Base-by-base conservation (phyloP, 495 filamentous ascomycete genomes). In the Penicillium cinerascens region DNA sequence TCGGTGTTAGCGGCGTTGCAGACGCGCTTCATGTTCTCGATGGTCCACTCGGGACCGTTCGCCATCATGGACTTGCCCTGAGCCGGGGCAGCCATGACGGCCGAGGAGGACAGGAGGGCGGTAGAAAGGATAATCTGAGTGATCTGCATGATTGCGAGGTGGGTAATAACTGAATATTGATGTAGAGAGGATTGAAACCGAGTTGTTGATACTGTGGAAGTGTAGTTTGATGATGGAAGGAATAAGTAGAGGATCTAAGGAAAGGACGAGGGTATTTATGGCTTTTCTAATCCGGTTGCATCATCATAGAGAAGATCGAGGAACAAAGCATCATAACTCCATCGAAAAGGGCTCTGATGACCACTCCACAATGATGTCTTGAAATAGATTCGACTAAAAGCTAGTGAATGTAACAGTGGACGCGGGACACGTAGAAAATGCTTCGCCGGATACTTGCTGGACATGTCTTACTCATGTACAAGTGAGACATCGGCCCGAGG, bases 131-230 rank as follows among this genome's bases (percentile, higher is more conserved):
- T 49, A 58, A 70, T 42, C 59, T 68, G 66, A 47, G 69, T 62
- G 70, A 78, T 55, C 45, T 80, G 75, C 79, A 82, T 82, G 46
- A 37, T 76, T 60, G 52, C 41, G 53, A 22, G n/a, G n/a, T n/a
- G n/a, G n/a, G n/a, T n/a, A n/a, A n/a, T n/a, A n/a, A n/a, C n/a
- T n/a, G n/a, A n/a, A n/a, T n/a, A n/a, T n/a, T n/a, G n/a, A n/a
- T n/a, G 27, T 58, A 36, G 47, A 42, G 18, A 16, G 47, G 20
- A 18, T 44, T 21, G 41, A 25, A 46, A 33, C 35, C 9, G 25
- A 27, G 6, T 3, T 43, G 40, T 37, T 25, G 33, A 16, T 16
- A 26, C 49, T 41, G 26, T 42, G 20, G 22, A 44, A 46, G 29
- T n/a, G n/a, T n/a, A n/a, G n/a, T n/a, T n/a, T n/a, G 45, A 37